Evolutionary conservation across 441 rosid genomes (phyloP).

Genomic region (Populus hybrid): DNA sequence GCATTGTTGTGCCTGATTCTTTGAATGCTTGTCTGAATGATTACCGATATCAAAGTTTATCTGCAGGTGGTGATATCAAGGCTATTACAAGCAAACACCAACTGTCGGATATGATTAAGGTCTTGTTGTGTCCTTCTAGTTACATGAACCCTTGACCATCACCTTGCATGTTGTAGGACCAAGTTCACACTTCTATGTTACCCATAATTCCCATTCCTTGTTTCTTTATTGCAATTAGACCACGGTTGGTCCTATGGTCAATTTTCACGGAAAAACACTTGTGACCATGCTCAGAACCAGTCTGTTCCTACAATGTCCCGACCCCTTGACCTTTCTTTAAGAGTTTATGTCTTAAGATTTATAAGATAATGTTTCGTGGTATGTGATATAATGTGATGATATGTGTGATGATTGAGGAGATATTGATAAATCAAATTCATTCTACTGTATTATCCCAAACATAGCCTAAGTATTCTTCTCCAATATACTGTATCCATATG

Average conservation of each 20-base stretch:
- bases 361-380: too few relatives aligned
- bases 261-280: neutral
- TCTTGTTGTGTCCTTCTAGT: conserved; percentile 37
- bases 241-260: neutral
- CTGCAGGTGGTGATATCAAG: conserved; percentile 95
- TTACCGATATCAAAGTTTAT: conserved; percentile 46
- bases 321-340: neutral
- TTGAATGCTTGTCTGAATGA: conserved; percentile 18
- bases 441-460: too few relatives aligned
- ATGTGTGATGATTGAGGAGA: too few relatives aligned
- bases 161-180: conserved; percentile 9
- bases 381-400: too few relatives aligned
- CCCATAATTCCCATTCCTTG: too few relatives aligned
- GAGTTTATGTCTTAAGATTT: conserved; percentile 1
- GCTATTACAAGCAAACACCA: conserved; percentile 52
- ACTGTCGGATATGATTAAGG: conserved; percentile 80
- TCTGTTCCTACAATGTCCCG: neutral
- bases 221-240: too few relatives aligned
- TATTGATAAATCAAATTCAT: too few relatives aligned
- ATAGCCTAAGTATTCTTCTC: too few relatives aligned
- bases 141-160: conserved; percentile 15
- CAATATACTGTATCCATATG: too few relatives aligned
- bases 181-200: neutral
- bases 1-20: neutral
- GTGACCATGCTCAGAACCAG: neutral